phyloP scores from a whole-genome alignment of 306 rosid species.

The Cicer arietinum region DNA sequence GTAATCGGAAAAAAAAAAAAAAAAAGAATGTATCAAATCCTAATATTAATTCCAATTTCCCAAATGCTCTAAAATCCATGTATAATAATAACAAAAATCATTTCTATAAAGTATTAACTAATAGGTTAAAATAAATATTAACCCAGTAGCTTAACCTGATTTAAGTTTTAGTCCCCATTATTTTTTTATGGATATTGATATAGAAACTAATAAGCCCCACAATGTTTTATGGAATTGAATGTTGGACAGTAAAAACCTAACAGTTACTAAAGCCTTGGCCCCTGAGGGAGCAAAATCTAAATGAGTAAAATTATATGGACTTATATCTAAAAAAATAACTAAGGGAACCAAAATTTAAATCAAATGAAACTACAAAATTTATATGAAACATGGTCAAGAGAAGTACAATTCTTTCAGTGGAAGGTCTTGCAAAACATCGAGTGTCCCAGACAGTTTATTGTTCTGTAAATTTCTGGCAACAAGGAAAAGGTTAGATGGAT shows the following conservation, averaged over 20 bases:
- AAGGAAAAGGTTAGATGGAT: slow-evolving; percentile 48
- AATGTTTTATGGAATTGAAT: not conserved
- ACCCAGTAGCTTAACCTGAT: not conserved
- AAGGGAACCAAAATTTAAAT: slow-evolving; percentile 4
- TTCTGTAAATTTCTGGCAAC: slow-evolving; percentile 78
- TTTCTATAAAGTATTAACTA: slow-evolving; percentile 16
- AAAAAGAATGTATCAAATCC: slow-evolving; percentile 19
- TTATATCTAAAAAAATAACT: not conserved
- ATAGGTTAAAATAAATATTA: slow-evolving; percentile 16
- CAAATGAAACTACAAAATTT: slow-evolving; percentile 16
- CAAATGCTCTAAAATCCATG: slow-evolving; percentile 13
- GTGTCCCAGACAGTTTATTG: slow-evolving; percentile 81
- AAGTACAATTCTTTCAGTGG: slow-evolving; percentile 77
- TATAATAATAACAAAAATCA: slow-evolving; percentile 4
- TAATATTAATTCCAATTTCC: slow-evolving; percentile 7
- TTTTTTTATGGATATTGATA: not conserved
- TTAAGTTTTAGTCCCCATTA: not conserved
- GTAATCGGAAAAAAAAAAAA: slow-evolving; percentile 21
- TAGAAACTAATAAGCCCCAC: not conserved
- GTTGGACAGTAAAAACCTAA: not conserved
- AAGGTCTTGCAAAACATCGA: slow-evolving; percentile 78
- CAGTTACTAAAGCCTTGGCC: not conserved
- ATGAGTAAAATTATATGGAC: slow-evolving; percentile 2
- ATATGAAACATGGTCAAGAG: slow-evolving; percentile 49
- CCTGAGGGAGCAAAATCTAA: slow-evolving; percentile 14